Evolutionary conservation across 2,329 filamentous ascomycete species (phyloP), one percentile per base, ranked within the genome.

Genomic region (Clarireedia hainanense): DNA sequence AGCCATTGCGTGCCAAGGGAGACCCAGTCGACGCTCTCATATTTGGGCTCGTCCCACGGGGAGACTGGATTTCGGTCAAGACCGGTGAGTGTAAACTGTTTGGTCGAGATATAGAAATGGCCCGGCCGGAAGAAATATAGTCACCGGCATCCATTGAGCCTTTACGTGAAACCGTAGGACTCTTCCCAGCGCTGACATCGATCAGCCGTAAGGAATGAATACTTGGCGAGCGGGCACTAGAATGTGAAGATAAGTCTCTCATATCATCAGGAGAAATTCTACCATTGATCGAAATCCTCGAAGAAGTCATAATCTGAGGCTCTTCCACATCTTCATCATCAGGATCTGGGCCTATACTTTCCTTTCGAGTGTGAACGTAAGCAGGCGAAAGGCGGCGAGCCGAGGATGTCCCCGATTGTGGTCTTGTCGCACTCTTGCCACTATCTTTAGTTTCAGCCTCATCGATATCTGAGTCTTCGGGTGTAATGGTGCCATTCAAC

Each of bases 271-370:
- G 65, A 47, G 63, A 63, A 17, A 61, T 55, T 26, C 60, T 48
- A 17, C 64, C 65, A 48, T 61, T 62, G 30, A 70, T 61, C 14
- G 68, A 70, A 9, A 71, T 57, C 15, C 68, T 63, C 23, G 65
- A 65, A 26, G 67, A 69, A 9, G 68, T 70, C 65, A 71, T 66
- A 45, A 71, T 69, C 52, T 66, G 63, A 24, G 66, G 64, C 49
- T 69, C 69, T 58, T 69, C 68, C 5, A 57, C 58, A 23, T 65
- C 26, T 20, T 66, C 62, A 36, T 65, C 66, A 10, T 66, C 27
- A 30, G 27, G 10, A 30, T 30, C 27, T 10, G 10, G 7, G 27
- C 27, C 27, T 30, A 10, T 30, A 30, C 27, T 30, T 10, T 30
- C 27, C 3, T 30, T 30, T 9, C 27, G 27, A 30, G 7, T 10